Evolutionary conservation across 352 stramenopile genomes (phyloP).

Genomic region (Blastocystis hominis): DNA sequence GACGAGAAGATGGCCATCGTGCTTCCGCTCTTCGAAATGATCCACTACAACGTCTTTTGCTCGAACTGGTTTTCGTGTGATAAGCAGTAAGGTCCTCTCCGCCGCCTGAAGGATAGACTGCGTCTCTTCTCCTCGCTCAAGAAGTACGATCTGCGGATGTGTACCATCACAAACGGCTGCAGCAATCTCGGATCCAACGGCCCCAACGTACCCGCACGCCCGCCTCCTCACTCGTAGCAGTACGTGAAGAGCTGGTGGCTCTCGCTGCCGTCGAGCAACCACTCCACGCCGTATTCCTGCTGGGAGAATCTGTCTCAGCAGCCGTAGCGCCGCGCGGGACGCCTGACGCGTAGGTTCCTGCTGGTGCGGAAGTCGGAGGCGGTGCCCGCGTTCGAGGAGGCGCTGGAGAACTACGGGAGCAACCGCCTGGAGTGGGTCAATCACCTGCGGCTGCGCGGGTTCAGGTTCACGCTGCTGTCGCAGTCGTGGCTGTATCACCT

Average conservation of each 20-base stretch:
- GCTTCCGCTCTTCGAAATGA: conserved; percentile 42
- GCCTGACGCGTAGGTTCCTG: conserved; percentile 22
- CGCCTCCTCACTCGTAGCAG: background rate
- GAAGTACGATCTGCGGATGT: conserved; percentile 45
- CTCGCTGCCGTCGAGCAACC: background rate
- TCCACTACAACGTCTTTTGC: background rate
- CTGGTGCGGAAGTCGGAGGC: background rate
- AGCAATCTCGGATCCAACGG: conserved; percentile 1
- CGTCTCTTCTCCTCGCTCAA: background rate
- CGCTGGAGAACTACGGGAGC: background rate
- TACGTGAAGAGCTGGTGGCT: background rate
- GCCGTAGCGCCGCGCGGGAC: background rate
- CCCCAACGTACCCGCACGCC: background rate
- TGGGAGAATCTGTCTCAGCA: conserved; percentile 39
- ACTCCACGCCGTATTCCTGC: background rate
- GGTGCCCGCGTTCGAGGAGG: background rate
- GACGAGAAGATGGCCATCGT: conserved; percentile 12
- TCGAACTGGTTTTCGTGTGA: conserved; percentile 9
- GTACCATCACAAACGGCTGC: background rate
- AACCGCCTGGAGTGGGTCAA: conserved; percentile 47
- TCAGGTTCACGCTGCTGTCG: conserved; percentile 33
- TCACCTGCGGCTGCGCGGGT: conserved; percentile 23
- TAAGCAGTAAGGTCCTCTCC: background rate
- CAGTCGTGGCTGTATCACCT: conserved; percentile 45
- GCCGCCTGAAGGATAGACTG: background rate